Evolutionary conservation across 768 basidiomycete genomes (phyloP).

Genomic region (Sistotremastrum suecicum): DNA sequence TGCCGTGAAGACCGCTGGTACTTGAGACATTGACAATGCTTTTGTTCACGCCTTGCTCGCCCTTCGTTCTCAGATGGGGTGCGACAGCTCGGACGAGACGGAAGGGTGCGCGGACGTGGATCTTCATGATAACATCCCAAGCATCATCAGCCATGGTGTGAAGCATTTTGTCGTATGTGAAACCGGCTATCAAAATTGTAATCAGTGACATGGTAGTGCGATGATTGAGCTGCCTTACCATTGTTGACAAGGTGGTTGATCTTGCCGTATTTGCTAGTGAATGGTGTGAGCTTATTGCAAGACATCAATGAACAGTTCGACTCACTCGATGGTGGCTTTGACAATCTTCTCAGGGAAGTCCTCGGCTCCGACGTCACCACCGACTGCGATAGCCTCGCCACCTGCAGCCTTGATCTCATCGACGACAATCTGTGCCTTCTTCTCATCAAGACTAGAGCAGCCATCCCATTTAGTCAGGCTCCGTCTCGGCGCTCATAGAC

Average conservation of each 20-base stretch:
- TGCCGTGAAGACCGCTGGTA: conserved; percentile 71
- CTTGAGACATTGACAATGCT: conserved; percentile 73
- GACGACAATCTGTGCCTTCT: conserved; percentile 49
- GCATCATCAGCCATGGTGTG: conserved; percentile 76
- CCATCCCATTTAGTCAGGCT: background rate
- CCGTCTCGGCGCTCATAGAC: no score
- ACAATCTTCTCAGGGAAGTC: conserved; percentile 73
- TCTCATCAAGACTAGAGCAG: conserved; percentile 48
- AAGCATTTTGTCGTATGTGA: conserved; percentile 79
- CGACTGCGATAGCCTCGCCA: conserved; percentile 59
- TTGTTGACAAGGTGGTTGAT: conserved; percentile 85
- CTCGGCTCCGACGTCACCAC: conserved; percentile 71
- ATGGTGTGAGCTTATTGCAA: background rate
- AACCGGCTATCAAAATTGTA: conserved; percentile 33
- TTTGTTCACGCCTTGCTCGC: conserved; percentile 31
- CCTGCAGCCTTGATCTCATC: conserved; percentile 61
- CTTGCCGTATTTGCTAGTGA: conserved; percentile 56
- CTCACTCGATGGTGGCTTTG: conserved; percentile 60
- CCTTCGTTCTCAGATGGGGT: conserved; percentile 74
- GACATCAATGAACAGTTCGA: conserved; percentile 6
- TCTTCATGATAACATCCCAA: conserved; percentile 69
- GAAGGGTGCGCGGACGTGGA: conserved; percentile 81
- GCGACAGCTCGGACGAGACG: conserved; percentile 72
- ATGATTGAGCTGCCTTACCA: conserved; percentile 20
- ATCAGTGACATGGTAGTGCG: background rate